phyloP scores from a whole-genome alignment of 805 yeast species.

The Jamesozyma gamospora region DNA sequence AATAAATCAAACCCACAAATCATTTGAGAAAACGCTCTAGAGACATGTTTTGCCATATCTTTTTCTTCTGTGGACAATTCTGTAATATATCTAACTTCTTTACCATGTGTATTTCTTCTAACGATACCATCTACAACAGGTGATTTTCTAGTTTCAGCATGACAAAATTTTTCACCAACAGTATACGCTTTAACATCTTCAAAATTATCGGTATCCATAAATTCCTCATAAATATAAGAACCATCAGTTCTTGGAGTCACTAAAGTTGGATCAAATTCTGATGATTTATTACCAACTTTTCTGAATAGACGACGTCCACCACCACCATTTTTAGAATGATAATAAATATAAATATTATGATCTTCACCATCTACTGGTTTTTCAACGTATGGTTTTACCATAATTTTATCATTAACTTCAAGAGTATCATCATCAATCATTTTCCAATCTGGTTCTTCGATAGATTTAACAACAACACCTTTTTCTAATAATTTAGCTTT shows the following conservation, averaged over 20 bases:
- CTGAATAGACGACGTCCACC: constrained; percentile 93
- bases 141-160: constrained; percentile 95
- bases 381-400: constrained; percentile 90
- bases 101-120: constrained; percentile 93
- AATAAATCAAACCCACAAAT: constrained; percentile 95
- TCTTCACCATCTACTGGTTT: constrained; percentile 99
- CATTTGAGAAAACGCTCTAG: constrained; percentile 74
- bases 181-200: constrained; percentile 99
- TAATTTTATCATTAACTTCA: constrained; percentile 57
- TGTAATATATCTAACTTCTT: constrained; percentile 87
- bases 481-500: constrained; percentile 46
- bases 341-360: constrained; percentile 90
- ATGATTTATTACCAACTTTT: constrained; percentile 92
- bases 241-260: constrained; percentile 75
- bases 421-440: constrained; percentile 85
- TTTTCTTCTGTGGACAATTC: constrained; percentile 66
- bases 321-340: constrained; percentile 82
- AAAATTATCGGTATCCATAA: constrained; percentile 95
- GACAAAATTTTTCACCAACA: constrained; percentile 84
- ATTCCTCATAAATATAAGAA: constrained; percentile 82
- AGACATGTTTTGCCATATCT: constrained; percentile 68
- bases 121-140: constrained; percentile 99
- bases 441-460: constrained; percentile 65
- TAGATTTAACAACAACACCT: constrained; percentile 40
- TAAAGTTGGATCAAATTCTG: constrained; percentile 85